A percentile compares a stretch with the other conserved stretches of the same genome.
Conservation (phyloP, 768 basidiomycete genomes). For the Leccinum longicurvipes region DNA sequence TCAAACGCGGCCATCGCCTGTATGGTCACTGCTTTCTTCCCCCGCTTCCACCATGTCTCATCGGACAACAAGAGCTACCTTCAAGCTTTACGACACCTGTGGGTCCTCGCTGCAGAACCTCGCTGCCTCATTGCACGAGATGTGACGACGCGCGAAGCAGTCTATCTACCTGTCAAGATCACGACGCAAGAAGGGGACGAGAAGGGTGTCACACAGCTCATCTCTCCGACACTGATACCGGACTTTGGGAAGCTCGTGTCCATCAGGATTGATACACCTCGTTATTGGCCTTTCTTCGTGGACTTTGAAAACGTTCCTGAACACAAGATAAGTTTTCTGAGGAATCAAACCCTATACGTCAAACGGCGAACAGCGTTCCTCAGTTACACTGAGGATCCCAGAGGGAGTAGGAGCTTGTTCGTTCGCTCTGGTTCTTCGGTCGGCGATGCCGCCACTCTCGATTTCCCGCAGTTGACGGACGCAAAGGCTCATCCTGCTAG, state of each 20-base stretch:
- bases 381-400: conserved; percentile 90
- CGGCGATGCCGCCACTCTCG: conserved; percentile 80
- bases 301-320: conserved; percentile 65
- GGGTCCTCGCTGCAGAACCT: conserved; percentile 95
- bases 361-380: conserved; percentile 91
- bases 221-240: conserved; percentile 90
- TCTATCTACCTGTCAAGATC: conserved; percentile 91
- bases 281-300: conserved; percentile 93
- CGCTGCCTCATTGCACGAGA: conserved; percentile 89
- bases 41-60: conserved; percentile 74
- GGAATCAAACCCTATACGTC: conserved; percentile 82
- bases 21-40: conserved; percentile 89
- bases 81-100: conserved; percentile 91
- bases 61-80: conserved; percentile 88
- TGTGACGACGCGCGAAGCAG: conserved; percentile 85
- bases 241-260: conserved; percentile 79
- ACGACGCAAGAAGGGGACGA: conserved; percentile 65
- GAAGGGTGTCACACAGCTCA: conserved; percentile 69
- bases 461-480: conserved; percentile 75
- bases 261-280: conserved; percentile 87
- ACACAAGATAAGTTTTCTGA: conserved; percentile 67
- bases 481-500: conserved; percentile 63
- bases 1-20: conserved; percentile 90
- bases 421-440: conserved; percentile 83
- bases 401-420: conserved; percentile 88